Percentiles rank a stretch among this genome's conserved stretches.
Conservation (phyloP, 495 filamentous ascomycete species). For the Hyaloscypha hepaticicola region DNA sequence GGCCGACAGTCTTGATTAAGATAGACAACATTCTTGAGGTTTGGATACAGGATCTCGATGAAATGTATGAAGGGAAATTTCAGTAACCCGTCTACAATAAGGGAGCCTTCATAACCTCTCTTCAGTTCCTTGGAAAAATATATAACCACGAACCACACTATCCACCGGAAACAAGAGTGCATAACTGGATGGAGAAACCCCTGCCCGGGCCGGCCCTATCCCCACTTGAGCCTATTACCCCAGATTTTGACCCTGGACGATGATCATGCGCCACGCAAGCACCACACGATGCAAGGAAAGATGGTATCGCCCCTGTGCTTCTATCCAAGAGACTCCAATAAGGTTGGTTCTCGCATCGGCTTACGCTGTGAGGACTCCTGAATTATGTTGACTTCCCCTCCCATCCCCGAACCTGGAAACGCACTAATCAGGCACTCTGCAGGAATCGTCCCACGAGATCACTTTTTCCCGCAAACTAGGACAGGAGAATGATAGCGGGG, state of each 20-base stretch:
- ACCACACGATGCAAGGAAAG: background rate
- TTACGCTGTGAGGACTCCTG: too few relatives aligned
- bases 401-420: background rate
- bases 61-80: too few relatives aligned
- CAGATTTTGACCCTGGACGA: background rate
- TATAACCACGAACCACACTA: background rate
- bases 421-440: background rate
- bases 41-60: background rate
- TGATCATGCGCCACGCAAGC: background rate
- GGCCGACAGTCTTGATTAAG: background rate
- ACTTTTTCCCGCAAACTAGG: too few relatives aligned
- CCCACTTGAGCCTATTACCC: background rate
- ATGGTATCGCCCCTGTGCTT: background rate
- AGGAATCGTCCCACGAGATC: too few relatives aligned
- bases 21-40: background rate
- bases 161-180: background rate
- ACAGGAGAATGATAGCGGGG: too few relatives aligned
- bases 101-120: too few relatives aligned
- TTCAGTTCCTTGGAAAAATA: too few relatives aligned
- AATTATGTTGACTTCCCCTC: background rate
- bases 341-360: too few relatives aligned
- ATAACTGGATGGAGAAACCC: background rate
- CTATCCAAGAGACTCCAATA: background rate
- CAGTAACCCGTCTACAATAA: too few relatives aligned
- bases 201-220: background rate